phyloP scores from a whole-genome alignment of 2,329 filamentous ascomycete species.

The Trichoderma hamatum region DNA sequence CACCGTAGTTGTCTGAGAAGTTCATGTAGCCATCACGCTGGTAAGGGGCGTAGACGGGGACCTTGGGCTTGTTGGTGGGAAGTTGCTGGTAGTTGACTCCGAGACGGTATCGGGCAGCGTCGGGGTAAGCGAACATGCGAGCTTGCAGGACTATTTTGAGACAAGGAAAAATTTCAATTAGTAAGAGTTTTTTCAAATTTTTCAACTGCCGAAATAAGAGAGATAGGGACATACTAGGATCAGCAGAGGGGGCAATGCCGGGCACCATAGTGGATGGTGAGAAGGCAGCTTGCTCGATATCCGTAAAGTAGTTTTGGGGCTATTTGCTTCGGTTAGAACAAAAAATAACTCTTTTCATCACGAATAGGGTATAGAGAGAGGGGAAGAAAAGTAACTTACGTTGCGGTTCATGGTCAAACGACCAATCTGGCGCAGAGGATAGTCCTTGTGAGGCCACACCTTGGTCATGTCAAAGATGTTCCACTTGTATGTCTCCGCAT shows the following conservation, averaged over 20 bases:
- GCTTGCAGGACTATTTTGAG: constrained; percentile 46
- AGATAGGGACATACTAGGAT: constrained; percentile 38
- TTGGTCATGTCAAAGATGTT: constrained; percentile 73
- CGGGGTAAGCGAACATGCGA: constrained; percentile 53
- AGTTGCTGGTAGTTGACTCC: constrained; percentile 56
- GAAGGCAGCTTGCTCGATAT: constrained; percentile 56
- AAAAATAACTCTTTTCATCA: background rate
- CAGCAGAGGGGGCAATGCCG: constrained; percentile 52
- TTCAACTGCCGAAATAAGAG: background rate
- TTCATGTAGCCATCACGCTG: constrained; percentile 34
- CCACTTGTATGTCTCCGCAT: constrained; percentile 55
- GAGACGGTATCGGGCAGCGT: constrained; percentile 56
- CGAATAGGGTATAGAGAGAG: background rate
- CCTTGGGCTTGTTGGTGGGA: constrained; percentile 37
- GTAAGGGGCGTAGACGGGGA: constrained; percentile 30
- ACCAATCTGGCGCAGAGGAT: constrained; percentile 67
- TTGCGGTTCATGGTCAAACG: constrained; percentile 71
- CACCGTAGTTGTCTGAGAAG: constrained; percentile 34
- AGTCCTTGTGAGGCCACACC: constrained; percentile 68
- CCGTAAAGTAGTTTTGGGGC: constrained; percentile 54
- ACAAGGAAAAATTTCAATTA: background rate
- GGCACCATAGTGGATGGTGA: constrained; percentile 54
- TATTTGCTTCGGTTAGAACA: constrained; percentile 31
- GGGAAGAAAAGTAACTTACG: constrained; percentile 50
- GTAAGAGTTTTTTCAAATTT: background rate